Base-by-base conservation (phyloP, 2,329 filamentous ascomycete genomes). In the Colletotrichum kahawae region DNA sequence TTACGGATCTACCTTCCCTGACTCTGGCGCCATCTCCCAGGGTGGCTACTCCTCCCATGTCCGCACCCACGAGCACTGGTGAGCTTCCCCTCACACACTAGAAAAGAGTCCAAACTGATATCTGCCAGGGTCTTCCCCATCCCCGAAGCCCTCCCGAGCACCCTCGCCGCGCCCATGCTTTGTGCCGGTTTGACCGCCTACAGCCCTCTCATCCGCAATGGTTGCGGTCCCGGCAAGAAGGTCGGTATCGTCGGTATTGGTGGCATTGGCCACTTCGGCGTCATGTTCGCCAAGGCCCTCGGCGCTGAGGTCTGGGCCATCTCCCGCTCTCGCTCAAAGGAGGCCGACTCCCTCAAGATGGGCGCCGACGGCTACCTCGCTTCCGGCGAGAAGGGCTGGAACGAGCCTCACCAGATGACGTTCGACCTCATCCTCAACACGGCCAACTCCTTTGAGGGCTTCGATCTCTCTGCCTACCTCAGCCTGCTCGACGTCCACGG, bases 111-210 rank as follows among this genome's bases (percentile, higher is more conserved):
- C 14, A 62, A n/a, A 31, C 67, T 69, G 34, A 69, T 34, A 8
- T 27, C 10, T 14, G 9, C 18, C 76, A 90, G 88, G 89, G 89
- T 90, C 60, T 92, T 91, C 81, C 93, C 93, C 80, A 96, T 97
- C 77, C 95, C 95, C 43, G 94, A 95, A 36, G 91, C 88, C 67
- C 89, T 97, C 60, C 80, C 87, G 12, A 90, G 88, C 78, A 83
- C 86, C 70, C 84, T 92, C 66, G 94, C 93, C 1, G 95, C 94
- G 2, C 94, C 94, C 12, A 95, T 96, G 93, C 89, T 97, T 78
- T 97, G 95, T 84, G 95, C 94, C 54, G 95, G 95, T 77, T 88
- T 97, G 78, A 97, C 95, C 5, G 92, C 92, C 74, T 97, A 92
- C 86, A 93, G 91, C 75, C 95, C 95, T 2, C 88, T 98, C 16